Evolutionary conservation across 1,284 basidiomycete genomes (phyloP), one percentile per base, ranked within the genome.

Genomic region (Cerioporus squamosus): DNA sequence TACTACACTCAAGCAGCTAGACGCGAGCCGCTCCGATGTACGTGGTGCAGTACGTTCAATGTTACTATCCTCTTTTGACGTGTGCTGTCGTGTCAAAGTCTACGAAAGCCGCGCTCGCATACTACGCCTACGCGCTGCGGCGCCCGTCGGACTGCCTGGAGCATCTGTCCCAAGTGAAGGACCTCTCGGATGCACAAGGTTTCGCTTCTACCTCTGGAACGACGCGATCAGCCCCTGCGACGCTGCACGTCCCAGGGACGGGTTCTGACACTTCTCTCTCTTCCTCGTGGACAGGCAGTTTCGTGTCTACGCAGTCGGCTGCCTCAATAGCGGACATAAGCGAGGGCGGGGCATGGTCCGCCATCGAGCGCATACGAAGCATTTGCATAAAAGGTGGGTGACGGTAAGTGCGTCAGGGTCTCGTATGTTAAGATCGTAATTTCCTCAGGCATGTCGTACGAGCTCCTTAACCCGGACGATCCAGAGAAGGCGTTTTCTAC

Each of bases 81-180:
- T 29, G 38, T 20, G n/a, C 48, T 14, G 26, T 26, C 26, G 33
- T 24, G 26, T 20, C 14, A 62, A 29, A 90, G 88, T 85, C 82
- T 15, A 75, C 86, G 17, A 77, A 82, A 59, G 79, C 91, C 53
- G 80, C 83, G 0, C 74, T 90, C 42, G 92, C 90, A 2, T 93
- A 91, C 72, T 88, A 90, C 66, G 84, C 86, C 2, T 93, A 91
- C 71, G 89, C 92, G 0, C 74, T 94, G 3, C 85, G 86, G 31
- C 77, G 83, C 18, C 86, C 87, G 17, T 72, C 79, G 2, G 82
- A 85, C 53, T 93, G 90, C 55, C 74, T 95, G 18, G 67, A 74
- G 2, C 76, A 87, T 53, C 79, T 92, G 7, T 72, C 77, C 23
- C 74, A 78, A 59, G 81, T 91, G 14, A 81, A 85, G 36, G 81